A percentile compares a stretch with the other conserved stretches of the same genome.
Conservation (phyloP, 768 basidiomycete species). For the Kwoniella dejecticola region DNA sequence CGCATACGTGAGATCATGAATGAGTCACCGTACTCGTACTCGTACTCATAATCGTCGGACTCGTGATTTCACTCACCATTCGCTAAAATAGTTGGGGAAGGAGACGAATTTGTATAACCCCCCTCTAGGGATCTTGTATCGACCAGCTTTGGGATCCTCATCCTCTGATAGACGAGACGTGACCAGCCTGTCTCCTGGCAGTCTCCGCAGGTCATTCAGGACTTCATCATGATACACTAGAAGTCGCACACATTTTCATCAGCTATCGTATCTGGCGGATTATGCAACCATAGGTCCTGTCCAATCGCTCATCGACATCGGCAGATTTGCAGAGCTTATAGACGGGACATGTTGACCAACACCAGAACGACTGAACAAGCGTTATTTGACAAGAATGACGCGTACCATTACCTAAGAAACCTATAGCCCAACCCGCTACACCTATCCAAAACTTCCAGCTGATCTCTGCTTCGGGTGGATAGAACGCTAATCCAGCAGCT, state of each 20-base stretch:
- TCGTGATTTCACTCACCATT: slow-evolving; percentile 62
- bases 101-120: slow-evolving; percentile 75
- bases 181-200: slow-evolving; percentile 25
- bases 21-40: no score
- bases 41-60: no score
- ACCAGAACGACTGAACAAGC: no score
- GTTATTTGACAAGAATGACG: slow-evolving; percentile 6
- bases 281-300: no score
- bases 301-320: no score
- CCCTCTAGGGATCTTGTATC: slow-evolving; percentile 65
- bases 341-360: no score
- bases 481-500: slow-evolving; percentile 34
- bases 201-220: slow-evolving; percentile 73
- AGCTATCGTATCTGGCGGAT: no score
- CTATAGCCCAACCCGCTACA: slow-evolving; percentile 67
- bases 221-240: slow-evolving; percentile 82
- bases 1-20: no score
- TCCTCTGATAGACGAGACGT: slow-evolving; percentile 11
- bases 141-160: slow-evolving; percentile 41
- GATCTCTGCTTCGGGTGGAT: slow-evolving; percentile 22
- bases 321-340: no score
- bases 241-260: no score
- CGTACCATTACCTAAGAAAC: slow-evolving; percentile 69
- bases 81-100: slow-evolving; percentile 91
- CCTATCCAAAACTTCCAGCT: slow-evolving; percentile 64